Percentiles rank a stretch among this genome's conserved stretches.
These are phyloP conservation scores for Vaccinium corymbosum DNA, from an alignment of 148 eudicot species.

Conservation along the genomic window DNA sequence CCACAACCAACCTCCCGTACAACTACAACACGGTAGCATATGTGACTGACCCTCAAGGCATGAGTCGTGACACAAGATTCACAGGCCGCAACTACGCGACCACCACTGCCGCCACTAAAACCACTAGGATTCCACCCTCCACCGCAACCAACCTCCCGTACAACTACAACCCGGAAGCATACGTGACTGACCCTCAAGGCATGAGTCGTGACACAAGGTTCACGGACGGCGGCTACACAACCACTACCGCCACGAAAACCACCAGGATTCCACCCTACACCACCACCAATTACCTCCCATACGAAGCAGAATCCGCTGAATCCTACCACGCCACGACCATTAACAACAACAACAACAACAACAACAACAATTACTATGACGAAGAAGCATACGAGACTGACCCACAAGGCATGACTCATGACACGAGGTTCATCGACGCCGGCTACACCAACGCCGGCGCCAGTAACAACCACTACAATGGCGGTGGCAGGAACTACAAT, in stretches of 20 bases:
- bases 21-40: constrained; percentile 19
- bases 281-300: neutral
- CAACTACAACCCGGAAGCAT: no score
- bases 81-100: neutral
- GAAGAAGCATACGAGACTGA: constrained; percentile 5
- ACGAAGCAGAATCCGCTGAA: no score
- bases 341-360: constrained; percentile 12
- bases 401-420: neutral
- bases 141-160: neutral
- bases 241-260: neutral
- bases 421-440: neutral
- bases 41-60: neutral
- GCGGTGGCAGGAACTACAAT: constrained; percentile 16
- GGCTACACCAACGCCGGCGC: neutral
- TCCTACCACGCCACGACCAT: neutral
- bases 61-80: neutral
- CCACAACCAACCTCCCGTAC: constrained; percentile 15
- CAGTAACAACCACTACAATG: neutral
- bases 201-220: neutral
- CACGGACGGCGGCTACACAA: neutral
- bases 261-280: neutral
- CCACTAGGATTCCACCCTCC: neutral
- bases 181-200: neutral
- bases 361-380: constrained; percentile 24
- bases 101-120: neutral